Percentiles rank a stretch among this genome's conserved stretches.
Conservation (phyloP, 1,284 basidiomycete species). For the Trichosporon inkin region DNA sequence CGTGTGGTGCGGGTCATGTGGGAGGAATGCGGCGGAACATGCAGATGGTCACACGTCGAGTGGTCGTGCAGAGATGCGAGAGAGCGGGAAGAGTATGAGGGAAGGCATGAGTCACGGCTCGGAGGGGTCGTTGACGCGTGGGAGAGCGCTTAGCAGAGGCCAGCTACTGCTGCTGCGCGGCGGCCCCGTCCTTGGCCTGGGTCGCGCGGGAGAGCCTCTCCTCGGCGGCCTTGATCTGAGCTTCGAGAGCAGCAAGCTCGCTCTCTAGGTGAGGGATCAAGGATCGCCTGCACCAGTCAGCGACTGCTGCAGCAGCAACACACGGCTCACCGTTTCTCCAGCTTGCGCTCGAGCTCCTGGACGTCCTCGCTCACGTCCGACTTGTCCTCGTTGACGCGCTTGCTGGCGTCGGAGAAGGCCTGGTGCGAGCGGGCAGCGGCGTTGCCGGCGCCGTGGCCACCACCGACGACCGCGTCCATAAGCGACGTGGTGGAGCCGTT, state of each 20-base stretch:
- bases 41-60: conserved; percentile 4
- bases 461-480: conserved; percentile 43
- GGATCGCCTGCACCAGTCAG: conserved; percentile 29
- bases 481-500: conserved; percentile 33
- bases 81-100: neutral
- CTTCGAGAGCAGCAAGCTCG: conserved; percentile 44
- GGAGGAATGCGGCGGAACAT: neutral
- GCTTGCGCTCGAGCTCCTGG: conserved; percentile 42
- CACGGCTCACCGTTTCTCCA: conserved; percentile 41
- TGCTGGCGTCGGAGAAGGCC: conserved; percentile 19
- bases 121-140: neutral
- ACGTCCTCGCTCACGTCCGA: conserved; percentile 27
- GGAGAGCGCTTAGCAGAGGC: too few species aligned
- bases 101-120: neutral
- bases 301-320: neutral
- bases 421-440: conserved; percentile 9
- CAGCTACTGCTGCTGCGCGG: neutral
- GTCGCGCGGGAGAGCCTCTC: conserved; percentile 29
- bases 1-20: neutral
- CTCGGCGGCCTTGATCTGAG: conserved; percentile 45
- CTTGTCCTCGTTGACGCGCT: conserved; percentile 24
- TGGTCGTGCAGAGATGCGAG: conserved; percentile 2
- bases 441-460: conserved; percentile 9
- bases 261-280: conserved; percentile 42
- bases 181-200: neutral